phyloP scores from a whole-genome alignment of 2,329 filamentous ascomycete genomes.

The Penicillium sp. region DNA sequence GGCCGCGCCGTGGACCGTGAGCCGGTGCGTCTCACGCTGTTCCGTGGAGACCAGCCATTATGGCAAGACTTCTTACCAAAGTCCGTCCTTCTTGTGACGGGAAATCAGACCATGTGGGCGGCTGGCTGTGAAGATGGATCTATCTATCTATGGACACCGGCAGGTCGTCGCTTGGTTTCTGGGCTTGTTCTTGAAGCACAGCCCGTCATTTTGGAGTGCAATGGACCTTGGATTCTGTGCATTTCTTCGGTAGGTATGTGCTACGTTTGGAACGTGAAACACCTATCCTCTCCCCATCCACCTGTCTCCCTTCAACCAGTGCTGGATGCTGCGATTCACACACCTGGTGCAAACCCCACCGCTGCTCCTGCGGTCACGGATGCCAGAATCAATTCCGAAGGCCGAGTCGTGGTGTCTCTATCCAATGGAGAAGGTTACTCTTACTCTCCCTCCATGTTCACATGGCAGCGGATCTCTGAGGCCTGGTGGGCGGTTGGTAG shows the following conservation, averaged over 20 bases:
- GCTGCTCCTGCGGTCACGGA: constrained; percentile 83
- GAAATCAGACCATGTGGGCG: constrained; percentile 87
- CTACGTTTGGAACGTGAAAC: constrained; percentile 90
- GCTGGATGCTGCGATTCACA: constrained; percentile 80
- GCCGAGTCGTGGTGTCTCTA: constrained; percentile 83
- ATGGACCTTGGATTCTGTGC: constrained; percentile 85
- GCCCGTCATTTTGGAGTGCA: constrained; percentile 88
- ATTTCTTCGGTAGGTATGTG: constrained; percentile 86
- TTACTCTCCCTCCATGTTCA: constrained; percentile 81
- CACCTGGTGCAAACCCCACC: constrained; percentile 76
- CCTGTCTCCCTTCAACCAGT: constrained; percentile 87
- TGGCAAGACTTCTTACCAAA: constrained; percentile 95
- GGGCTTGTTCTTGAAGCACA: constrained; percentile 87
- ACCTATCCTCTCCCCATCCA: constrained; percentile 80
- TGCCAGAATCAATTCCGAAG: constrained; percentile 84
- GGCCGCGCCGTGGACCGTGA: constrained; percentile 68
- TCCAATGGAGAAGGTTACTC: constrained; percentile 93
- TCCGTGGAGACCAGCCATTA: constrained; percentile 74
- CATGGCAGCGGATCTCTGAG: constrained; percentile 95
- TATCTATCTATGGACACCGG: constrained; percentile 87
- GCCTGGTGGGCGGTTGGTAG: constrained; percentile 97
- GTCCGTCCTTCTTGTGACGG: constrained; percentile 85
- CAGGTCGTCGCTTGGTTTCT: constrained; percentile 81
- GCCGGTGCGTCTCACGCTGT: constrained; percentile 79
- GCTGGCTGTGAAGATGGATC: constrained; percentile 92